Evolutionary conservation across 257 asterid species (phyloP), one percentile per base, ranked within the genome.

Genomic region (Verbena officinalis): DNA sequence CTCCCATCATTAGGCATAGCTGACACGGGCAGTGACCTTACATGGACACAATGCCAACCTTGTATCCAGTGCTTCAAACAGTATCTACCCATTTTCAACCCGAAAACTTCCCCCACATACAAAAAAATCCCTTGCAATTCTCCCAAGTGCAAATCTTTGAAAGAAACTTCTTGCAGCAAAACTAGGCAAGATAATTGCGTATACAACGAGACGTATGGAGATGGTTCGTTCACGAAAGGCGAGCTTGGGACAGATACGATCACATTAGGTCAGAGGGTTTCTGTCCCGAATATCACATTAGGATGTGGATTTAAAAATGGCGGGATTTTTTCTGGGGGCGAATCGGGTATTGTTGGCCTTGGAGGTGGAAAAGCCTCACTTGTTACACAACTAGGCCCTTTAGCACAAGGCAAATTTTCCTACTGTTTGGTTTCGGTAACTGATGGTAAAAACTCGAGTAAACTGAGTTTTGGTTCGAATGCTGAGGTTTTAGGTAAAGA

Each of bases 31-130:
- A 84, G 86, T 11, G 76, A 72, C 58, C 0, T 73, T 1, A 36
- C 74, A 2, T 81, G 91, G 88, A 75, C 79, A 0, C 84, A 81
- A 55, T 81, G 91, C 55, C 20, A 54, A 7, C 88, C 91, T 0
- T 81, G 88, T 20, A 1, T 9, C 2, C 1, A 13, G 3, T 81
- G 86, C 62, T 77, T 68, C 13, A 34, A 68, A 4, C 88, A 84
- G 34, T 24, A 24, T 0, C 4, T 21, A 0, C 83, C 83, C 0
- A 0, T 84, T 4, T 84, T 84, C 39, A 10, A 40, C 10, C 77
- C 85, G 0, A 16, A 14, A 0, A 15, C 6, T 30, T 78, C 84
- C 16, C 16, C 43, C 36, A 64, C 79, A 1, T 79, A 69, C 62
- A 20, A 1, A 39, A 72, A n/a, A 0, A 38, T 43, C 3, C 12